Percentiles rank a stretch among this genome's conserved stretches.
Evolutionary conservation across 768 basidiomycete genomes (phyloP).

Genomic region (Lentinula lateritia): DNA sequence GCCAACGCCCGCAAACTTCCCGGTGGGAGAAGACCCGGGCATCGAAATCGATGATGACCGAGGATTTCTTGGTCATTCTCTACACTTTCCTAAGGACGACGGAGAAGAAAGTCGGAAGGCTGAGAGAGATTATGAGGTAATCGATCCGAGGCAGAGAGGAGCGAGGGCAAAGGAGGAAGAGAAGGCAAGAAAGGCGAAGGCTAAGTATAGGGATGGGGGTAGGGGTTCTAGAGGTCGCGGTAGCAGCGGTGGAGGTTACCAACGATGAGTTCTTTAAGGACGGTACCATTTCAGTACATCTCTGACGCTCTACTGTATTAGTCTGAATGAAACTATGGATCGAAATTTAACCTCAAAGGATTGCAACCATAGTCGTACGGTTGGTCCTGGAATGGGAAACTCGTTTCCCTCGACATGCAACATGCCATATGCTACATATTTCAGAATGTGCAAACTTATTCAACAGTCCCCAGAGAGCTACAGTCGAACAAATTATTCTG

Average conservation of each 20-base stretch:
- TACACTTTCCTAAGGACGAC: conserved; percentile 77
- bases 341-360: no score
- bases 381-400: no score
- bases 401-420: no score
- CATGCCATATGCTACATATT: no score
- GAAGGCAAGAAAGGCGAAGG: conserved; percentile 50
- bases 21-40: conserved; percentile 36
- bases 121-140: conserved; percentile 84
- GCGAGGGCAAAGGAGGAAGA: conserved; percentile 79
- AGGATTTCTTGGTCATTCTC: conserved; percentile 66
- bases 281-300: no score
- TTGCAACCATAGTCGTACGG: no score
- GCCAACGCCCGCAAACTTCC: not conserved
- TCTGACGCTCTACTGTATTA: no score
- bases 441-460: no score
- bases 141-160: conserved; percentile 72
- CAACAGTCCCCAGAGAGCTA: no score
- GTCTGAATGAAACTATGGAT: no score
- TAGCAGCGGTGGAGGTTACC: not conserved
- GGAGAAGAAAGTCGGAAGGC: conserved; percentile 72
- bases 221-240: conserved; percentile 17
- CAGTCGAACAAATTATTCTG: no score
- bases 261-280: not conserved
- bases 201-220: conserved; percentile 27
- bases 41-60: conserved; percentile 77